A percentile compares a stretch with the other conserved stretches of the same genome.
phyloP scores from a whole-genome alignment of 768 basidiomycete species.

The Pleurotus eryngii region DNA sequence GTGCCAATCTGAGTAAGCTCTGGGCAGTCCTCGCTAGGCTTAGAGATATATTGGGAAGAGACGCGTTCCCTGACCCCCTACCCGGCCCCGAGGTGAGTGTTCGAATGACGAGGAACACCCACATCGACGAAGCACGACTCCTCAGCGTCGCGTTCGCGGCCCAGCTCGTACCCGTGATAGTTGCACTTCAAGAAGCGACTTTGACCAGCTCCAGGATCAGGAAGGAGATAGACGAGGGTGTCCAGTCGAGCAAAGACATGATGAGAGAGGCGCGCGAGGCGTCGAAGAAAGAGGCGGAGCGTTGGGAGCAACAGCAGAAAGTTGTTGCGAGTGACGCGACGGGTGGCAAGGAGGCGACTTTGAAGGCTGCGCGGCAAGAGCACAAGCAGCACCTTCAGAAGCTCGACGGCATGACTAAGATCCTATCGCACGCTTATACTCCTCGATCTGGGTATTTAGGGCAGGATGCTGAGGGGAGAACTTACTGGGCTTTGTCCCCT shows the following conservation, averaged over 20 bases:
- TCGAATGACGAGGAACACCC: constrained; percentile 27
- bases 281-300: constrained; percentile 52
- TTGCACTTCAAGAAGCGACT: constrained; percentile 52
- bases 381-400: constrained; percentile 40
- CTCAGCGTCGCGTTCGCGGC: constrained; percentile 40
- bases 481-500: constrained; percentile 67
- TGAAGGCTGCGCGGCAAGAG: background rate
- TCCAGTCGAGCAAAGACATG: constrained; percentile 52
- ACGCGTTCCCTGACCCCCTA: constrained; percentile 46
- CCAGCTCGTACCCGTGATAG: constrained; percentile 67
- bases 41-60: constrained; percentile 29
- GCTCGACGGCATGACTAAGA: constrained; percentile 55
- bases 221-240: constrained; percentile 59
- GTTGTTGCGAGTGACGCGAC: constrained; percentile 23
- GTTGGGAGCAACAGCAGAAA: constrained; percentile 48
- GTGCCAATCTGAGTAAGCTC: constrained; percentile 58
- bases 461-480: constrained; percentile 61
- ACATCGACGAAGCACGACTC: constrained; percentile 13
- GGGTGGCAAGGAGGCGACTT: constrained; percentile 14
- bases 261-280: constrained; percentile 50
- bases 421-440: constrained; percentile 41
- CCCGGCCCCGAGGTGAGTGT: constrained; percentile 45
- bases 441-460: constrained; percentile 58
- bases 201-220: constrained; percentile 45
- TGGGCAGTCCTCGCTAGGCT: constrained; percentile 55